These are phyloP conservation scores for Musa troglodytarum DNA, from an alignment of 176 grass and related monocot genomes.

Conservation along the genomic window DNA sequence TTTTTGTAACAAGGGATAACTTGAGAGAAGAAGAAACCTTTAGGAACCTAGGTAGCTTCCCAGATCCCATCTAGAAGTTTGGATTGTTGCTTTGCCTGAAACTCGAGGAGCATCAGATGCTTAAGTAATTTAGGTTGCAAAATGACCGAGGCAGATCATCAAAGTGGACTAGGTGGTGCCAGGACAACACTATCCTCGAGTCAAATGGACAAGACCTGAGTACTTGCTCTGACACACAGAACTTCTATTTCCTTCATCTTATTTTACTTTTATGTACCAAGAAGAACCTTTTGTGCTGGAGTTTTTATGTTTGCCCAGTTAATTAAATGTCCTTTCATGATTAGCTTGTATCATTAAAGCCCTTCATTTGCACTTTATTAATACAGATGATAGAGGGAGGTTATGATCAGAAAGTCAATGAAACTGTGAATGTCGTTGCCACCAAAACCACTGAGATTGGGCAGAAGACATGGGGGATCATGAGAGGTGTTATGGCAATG, in stretches of 20 bases:
- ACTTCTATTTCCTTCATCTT: neutral
- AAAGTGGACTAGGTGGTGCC: too few species aligned
- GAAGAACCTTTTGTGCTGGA: neutral
- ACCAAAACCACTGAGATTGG: conserved; percentile 89
- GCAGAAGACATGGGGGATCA: conserved; percentile 85
- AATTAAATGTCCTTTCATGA: neutral
- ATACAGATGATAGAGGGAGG: conserved; percentile 85
- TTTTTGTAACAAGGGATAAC: neutral
- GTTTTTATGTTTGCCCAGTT: neutral
- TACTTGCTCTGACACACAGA: neutral
- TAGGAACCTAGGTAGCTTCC: neutral
- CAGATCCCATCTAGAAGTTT: too few species aligned
- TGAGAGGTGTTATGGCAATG: conserved; percentile 87
- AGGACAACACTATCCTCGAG: too few species aligned
- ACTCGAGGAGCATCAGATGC: too few species aligned
- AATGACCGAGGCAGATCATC: too few species aligned
- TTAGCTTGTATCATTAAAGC: too few species aligned
- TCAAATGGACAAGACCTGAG: too few species aligned
- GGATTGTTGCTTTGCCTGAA: too few species aligned
- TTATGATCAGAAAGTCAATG: conserved; percentile 92
- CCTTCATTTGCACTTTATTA: conserved; percentile 21
- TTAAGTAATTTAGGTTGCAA: too few species aligned
- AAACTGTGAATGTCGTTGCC: conserved; percentile 82
- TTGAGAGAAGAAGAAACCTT: neutral
- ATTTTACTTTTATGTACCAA: neutral